These are phyloP conservation scores for Cystoderma amianthinum DNA, from an alignment of 768 basidiomycete genomes.

Conservation along the genomic window DNA sequence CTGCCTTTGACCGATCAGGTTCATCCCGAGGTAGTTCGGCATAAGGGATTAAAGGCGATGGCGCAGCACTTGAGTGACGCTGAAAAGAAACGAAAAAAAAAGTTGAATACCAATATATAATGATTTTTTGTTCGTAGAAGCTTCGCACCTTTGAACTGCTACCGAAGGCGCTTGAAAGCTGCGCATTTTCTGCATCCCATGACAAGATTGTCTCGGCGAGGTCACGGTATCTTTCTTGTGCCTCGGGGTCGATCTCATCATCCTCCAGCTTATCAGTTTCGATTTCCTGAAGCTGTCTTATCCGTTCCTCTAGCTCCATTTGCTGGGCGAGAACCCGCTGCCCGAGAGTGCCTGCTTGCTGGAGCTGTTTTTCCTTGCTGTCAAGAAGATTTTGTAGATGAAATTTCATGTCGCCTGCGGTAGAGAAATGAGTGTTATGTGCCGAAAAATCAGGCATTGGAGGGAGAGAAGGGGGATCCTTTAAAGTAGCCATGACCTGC, in stretches of 20 bases:
- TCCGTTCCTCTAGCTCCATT: constrained; percentile 86
- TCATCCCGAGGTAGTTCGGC: constrained; percentile 53
- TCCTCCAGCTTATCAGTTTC: constrained; percentile 60
- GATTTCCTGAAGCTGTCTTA: constrained; percentile 71
- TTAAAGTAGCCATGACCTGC: too few species aligned
- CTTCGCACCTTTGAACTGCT: constrained; percentile 53
- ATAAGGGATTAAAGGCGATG: constrained; percentile 36
- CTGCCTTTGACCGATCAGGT: constrained; percentile 53
- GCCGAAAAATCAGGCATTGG: constrained; percentile 23
- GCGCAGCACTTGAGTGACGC: constrained; percentile 36
- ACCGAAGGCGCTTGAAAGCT: constrained; percentile 65
- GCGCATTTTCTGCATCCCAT: constrained; percentile 79
- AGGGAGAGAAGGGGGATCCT: too few species aligned
- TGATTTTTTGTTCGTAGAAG: too few species aligned
- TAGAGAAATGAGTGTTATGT: background rate
- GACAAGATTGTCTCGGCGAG: constrained; percentile 65
- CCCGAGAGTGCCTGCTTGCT: constrained; percentile 87
- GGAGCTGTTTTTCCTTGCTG: constrained; percentile 87
- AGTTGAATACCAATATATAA: constrained; percentile 6
- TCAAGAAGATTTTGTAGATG: constrained; percentile 71
- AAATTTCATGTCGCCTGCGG: constrained; percentile 43
- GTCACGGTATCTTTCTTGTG: constrained; percentile 70
- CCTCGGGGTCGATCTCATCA: constrained; percentile 56
- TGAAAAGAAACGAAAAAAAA: constrained; percentile 14
- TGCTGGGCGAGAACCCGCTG: constrained; percentile 92